These are phyloP conservation scores for Polytrichum commune DNA, from an alignment of 225 moss, liverwort and hornwort species.

Conservation along the genomic window DNA sequence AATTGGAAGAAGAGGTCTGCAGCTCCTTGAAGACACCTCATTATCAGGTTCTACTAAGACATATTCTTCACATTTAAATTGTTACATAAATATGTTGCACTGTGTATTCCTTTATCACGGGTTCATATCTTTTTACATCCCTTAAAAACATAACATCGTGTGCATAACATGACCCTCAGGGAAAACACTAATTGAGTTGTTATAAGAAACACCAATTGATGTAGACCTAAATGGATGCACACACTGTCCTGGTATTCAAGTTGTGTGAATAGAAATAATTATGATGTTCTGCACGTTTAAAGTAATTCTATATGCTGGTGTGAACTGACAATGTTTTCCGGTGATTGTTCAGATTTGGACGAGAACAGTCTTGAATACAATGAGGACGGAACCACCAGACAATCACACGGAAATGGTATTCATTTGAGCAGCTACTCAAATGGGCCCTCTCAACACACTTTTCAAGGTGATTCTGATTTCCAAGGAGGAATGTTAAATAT, in stretches of 20 bases:
- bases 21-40: conserved; percentile 5
- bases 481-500: neutral
- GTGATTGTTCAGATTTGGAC: neutral
- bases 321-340: too few relatives aligned
- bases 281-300: neutral
- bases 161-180: too few relatives aligned
- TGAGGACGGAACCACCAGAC: conserved; percentile 18
- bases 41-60: neutral
- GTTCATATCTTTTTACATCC: neutral
- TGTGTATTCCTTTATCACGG: too few relatives aligned
- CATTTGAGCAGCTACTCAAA: conserved; percentile 20
- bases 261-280: neutral
- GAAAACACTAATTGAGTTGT: too few relatives aligned
- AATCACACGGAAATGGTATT: conserved; percentile 22
- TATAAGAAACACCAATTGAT: too few relatives aligned
- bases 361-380: neutral
- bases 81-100: too few relatives aligned
- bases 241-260: neutral
- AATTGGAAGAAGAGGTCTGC: conserved; percentile 16
- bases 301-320: neutral
- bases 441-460: conserved; percentile 5
- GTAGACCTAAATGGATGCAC: too few relatives aligned
- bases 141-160: neutral
- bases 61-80: too few relatives aligned
- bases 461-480: conserved; percentile 1